Base-by-base conservation (phyloP, 1,139 yeast species). In the Scheffersomyces parashehatae region DNA sequence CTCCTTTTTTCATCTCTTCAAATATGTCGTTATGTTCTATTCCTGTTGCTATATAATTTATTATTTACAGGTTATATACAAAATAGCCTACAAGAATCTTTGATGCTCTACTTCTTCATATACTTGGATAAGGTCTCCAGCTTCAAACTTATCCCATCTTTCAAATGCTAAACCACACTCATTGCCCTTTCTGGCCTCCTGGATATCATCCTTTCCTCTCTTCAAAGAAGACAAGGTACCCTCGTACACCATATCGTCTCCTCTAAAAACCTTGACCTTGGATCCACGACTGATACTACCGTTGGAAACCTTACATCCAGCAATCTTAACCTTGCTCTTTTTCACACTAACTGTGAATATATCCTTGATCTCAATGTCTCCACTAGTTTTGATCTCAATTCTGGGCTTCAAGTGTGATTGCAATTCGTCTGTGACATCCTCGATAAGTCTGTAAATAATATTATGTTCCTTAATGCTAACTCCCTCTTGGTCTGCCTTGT, bases 131-230 rank as follows among this genome's bases (percentile, higher is more conserved):
- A 73, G 59, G 65, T 93, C 99, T 12, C 96, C 97, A 28, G 71
- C 81, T 55, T 82, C 75, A 58, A 87, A 88, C 37, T 73, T 79
- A 34, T 82, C 83, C 84, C 91, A 90, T 41, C 70, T 69, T 2
- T 78, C 83, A 55, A 93, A 83, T 0, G 90, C 70, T 35, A 93
- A 62, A 41, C 99, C 99, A 71, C 98, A 93, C 55, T 93, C 99
- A 35, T 79, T 78, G 28, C 96, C 97, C 67, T 88, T 90, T 46
- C 81, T 81, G 7, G 88, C 88, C 55, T 87, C 95, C 1, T 69
- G 56, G 4, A 86, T 87, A 55, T 88, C 96, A 40, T 88, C 93
- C 61, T 89, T 90, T 45, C 82, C 84, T 51, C 87, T 90, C 64
- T 88, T 90, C 64, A 93, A 74, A 3, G 95, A 82, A 2, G 84